Percentiles rank a stretch among this genome's conserved stretches.
phyloP scores from a whole-genome alignment of 202 grass and related monocot genomes.

The Miscanthus sacchariflorus region DNA sequence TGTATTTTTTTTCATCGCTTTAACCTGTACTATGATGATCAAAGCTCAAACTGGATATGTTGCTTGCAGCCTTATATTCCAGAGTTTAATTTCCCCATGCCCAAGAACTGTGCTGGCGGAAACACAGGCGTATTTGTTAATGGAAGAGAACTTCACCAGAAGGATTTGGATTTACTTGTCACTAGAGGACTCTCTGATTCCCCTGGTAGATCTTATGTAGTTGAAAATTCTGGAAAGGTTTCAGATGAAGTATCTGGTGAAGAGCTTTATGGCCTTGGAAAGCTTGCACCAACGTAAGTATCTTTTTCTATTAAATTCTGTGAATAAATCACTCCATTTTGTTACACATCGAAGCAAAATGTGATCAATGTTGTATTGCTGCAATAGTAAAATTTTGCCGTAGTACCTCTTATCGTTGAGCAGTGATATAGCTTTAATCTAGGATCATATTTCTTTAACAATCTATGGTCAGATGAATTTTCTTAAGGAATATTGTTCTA shows the following conservation, averaged over 20 bases:
- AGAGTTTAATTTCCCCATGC: slow-evolving; percentile 93
- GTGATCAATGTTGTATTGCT: neutral
- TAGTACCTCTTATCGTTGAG: slow-evolving; percentile 8
- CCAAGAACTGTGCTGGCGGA: slow-evolving; percentile 82
- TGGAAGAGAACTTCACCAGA: slow-evolving; percentile 93
- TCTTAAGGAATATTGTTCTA: slow-evolving; percentile 21
- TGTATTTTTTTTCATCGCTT: slow-evolving; percentile 31
- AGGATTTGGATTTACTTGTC: slow-evolving; percentile 83
- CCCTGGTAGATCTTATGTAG: slow-evolving; percentile 65
- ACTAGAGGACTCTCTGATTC: slow-evolving; percentile 75
- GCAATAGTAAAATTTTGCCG: slow-evolving; percentile 17
- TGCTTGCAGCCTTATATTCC: slow-evolving; percentile 75
- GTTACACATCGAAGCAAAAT: neutral
- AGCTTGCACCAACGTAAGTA: slow-evolving; percentile 96
- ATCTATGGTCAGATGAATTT: neutral
- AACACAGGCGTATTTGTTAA: slow-evolving; percentile 82
- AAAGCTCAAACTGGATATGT: slow-evolving; percentile 34
- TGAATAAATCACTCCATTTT: slow-evolving; percentile 8
- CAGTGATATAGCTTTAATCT: neutral
- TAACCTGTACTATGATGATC: neutral
- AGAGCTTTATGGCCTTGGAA: slow-evolving; percentile 88
- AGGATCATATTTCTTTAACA: slow-evolving; percentile 24
- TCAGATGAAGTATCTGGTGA: slow-evolving; percentile 85
- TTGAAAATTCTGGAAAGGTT: slow-evolving; percentile 89
- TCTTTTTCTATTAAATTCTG: slow-evolving; percentile 26